Evolutionary conservation across 106 monocot species (phyloP), one percentile per base, ranked within the genome.

Genomic region (Dactylorhiza incarnata): DNA sequence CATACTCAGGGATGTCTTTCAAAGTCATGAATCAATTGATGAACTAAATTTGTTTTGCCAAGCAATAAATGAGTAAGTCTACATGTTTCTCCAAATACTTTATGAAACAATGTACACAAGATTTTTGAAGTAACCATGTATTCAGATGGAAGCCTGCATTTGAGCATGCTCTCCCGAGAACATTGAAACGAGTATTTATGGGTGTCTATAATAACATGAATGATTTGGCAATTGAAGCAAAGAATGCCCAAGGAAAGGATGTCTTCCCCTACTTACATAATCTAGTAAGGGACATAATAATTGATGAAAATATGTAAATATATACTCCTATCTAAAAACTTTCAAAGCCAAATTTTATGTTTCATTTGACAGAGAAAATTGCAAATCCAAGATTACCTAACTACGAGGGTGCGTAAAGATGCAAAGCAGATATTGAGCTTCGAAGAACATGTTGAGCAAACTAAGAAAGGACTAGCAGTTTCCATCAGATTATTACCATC

Each of bases 261-360:
- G 71, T 82, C 72, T 68, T 77, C 44, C 22, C 72, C 69, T 82
- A 82, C 73, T 78, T 78, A 43, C 82, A 82, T 54, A 63, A 78
- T 61, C 26, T 82, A 48, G 73, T 82, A 69, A 74, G 78, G 29
- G 10, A 73, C 58, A 59, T 54, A 54, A 22, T 2, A 67, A 23
- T 6, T 59, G 19, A 59, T 22, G 19, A 7, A 1, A 6, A 2
- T 59, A 59, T 20, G 19, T 6, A 20, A 22, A 23, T 59, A 6
- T 59, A 23, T 20, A 8, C 0, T 59, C 20, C n/a, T 1, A 22
- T 20, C 1, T 59, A 22, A 59, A 58, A 59, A 8, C 8, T 20
- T 19, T 59, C 20, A 59, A 59, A 20, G 58, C 19, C 2, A 19
- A 58, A 59, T 45, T 45, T 26, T 17, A 45, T 24, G 7, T 17